A percentile compares a stretch with the other conserved stretches of the same genome.
Conservation (phyloP, 75 land plant genomes). For the Sequoiadendron giganteum region DNA sequence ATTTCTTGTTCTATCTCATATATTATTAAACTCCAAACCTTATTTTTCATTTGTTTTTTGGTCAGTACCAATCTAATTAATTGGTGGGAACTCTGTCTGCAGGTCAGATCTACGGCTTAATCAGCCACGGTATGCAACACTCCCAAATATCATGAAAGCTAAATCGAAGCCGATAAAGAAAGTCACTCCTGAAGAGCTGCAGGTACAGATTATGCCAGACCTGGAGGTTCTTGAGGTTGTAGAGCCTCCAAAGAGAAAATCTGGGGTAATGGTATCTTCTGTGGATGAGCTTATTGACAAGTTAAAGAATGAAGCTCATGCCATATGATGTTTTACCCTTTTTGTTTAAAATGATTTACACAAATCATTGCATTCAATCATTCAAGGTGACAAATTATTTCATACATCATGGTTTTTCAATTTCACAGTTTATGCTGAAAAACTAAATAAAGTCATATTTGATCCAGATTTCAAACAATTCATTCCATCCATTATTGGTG, state of each 20-base stretch:
- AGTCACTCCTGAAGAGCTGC: conserved; percentile 71
- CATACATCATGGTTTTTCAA: neutral
- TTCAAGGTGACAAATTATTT: neutral
- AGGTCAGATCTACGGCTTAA: conserved; percentile 87
- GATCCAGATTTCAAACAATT: neutral
- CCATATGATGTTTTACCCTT: conserved; percentile 30
- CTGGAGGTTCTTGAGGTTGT: conserved; percentile 74
- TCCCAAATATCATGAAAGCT: conserved; percentile 98
- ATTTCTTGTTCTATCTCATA: neutral
- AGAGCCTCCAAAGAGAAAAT: conserved; percentile 90
- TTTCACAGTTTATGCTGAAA: neutral
- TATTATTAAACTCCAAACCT: neutral
- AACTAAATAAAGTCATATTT: neutral
- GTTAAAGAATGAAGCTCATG: conserved; percentile 84
- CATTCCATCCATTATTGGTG: neutral
- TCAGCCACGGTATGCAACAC: conserved; percentile 91
- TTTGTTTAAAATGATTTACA: neutral
- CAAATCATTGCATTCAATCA: neutral
- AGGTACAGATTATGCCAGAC: conserved; percentile 70
- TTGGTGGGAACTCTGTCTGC: conserved; percentile 12
- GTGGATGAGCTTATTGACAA: conserved; percentile 92
- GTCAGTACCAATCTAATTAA: neutral
- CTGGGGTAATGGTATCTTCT: conserved; percentile 81
- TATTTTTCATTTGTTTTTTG: neutral
- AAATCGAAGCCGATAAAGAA: conserved; percentile 84